Conservation (phyloP, 2,329 filamentous ascomycete genomes). For the Colletotrichum gigasporum region DNA sequence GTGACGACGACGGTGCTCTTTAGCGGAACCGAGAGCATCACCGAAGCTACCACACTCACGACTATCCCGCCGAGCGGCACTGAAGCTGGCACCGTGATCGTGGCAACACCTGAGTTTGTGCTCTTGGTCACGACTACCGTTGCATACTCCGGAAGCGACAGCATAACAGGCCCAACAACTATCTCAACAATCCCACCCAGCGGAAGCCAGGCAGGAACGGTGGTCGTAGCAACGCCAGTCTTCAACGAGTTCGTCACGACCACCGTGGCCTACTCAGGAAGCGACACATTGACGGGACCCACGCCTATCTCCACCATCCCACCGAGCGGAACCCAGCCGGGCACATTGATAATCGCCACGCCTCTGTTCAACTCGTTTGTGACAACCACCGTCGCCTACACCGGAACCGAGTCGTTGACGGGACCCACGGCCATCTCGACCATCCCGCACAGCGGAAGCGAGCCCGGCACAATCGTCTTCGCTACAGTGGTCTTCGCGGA, state of each 20-base stretch:
- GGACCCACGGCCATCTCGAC: constrained; percentile 12
- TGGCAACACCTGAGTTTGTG: constrained; percentile 8
- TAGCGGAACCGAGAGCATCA: not conserved
- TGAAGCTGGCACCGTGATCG: constrained; percentile 13
- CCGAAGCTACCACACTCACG: not conserved
- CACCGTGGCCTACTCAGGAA: not conserved
- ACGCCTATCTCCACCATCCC: constrained; percentile 2
- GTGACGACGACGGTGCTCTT: not conserved
- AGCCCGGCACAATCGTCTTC: constrained; percentile 4
- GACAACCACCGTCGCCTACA: constrained; percentile 6
- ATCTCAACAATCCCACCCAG: not conserved
- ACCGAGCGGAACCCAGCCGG: constrained; percentile 12
- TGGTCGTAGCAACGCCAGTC: not conserved
- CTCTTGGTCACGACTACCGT: not conserved
- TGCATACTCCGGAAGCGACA: not conserved
- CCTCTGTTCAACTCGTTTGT: constrained; percentile 1
- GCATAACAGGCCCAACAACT: not conserved
- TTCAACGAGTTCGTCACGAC: not conserved
- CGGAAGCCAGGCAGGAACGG: not conserved
- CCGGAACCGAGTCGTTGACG: not conserved
- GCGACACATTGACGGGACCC: not conserved
- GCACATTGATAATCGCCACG: constrained; percentile 14
- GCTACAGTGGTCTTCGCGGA: not conserved
- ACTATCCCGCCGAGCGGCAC: constrained; percentile 14
- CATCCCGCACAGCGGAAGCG: not conserved